Percentiles rank a stretch among this genome's conserved stretches.
phyloP scores from a whole-genome alignment of 1,139 yeast genomes.

The Lodderomyces elongisporus region DNA sequence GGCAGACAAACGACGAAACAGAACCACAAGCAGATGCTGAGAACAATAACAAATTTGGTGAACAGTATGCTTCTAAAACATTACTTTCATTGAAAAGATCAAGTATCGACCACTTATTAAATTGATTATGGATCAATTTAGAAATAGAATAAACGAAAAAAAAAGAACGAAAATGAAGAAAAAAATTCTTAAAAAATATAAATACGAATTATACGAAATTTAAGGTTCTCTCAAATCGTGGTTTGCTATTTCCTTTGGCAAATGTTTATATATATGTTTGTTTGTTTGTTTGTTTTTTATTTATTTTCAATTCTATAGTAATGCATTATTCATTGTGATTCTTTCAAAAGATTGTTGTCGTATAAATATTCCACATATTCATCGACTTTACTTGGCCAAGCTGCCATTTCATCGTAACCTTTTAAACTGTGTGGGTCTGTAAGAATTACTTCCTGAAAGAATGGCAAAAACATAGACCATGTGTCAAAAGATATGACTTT shows the following conservation, averaged over 20 bases:
- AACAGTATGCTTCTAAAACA: conserved; percentile 39
- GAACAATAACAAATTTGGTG: conserved; percentile 13
- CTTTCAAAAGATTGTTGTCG: conserved; percentile 22
- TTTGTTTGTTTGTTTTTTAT: conserved; percentile 2
- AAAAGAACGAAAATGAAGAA: no score
- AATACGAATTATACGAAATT: no score
- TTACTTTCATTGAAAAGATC: conserved; percentile 42
- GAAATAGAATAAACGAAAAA: no score
- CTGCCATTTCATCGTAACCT: conserved; percentile 69
- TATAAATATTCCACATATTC: conserved; percentile 65
- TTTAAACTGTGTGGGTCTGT: conserved; percentile 44
- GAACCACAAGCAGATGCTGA: not conserved
- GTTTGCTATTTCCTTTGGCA: no score
- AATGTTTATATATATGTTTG: no score
- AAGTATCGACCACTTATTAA: conserved; percentile 37
- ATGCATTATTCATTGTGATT: not conserved
- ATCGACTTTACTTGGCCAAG: conserved; percentile 92
- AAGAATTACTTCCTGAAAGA: conserved; percentile 48
- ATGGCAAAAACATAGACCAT: conserved; percentile 80
- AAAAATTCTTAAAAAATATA: no score
- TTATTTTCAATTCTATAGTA: not conserved
- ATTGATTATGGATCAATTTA: conserved; percentile 22
- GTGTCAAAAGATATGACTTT: conserved; percentile 61
- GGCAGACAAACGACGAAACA: conserved; percentile 1
- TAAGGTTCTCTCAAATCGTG: no score